phyloP scores from a whole-genome alignment of 768 basidiomycete genomes.

The Naganishia antarctica region DNA sequence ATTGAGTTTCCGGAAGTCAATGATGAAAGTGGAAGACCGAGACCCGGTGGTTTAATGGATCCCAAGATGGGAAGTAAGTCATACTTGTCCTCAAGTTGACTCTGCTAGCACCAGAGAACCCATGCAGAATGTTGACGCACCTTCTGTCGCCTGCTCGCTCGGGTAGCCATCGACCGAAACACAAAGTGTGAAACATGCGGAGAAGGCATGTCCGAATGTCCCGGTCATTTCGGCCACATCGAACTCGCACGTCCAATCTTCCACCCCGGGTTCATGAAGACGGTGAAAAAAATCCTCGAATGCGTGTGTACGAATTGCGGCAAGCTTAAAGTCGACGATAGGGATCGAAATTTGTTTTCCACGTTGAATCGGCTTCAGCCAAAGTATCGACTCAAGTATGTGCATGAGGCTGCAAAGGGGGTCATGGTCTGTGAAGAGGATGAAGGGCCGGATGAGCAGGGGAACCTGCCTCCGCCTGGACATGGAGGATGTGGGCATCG shows the following conservation, averaged over 20 bases:
- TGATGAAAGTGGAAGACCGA: constrained; percentile 88
- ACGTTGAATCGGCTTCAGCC: constrained; percentile 28
- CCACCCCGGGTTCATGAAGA: constrained; percentile 94
- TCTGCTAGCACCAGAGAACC: too few species aligned
- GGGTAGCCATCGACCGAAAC: constrained; percentile 47
- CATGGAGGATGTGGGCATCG: constrained; percentile 95
- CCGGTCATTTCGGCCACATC: constrained; percentile 98
- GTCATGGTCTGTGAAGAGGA: constrained; percentile 76
- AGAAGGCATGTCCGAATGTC: constrained; percentile 99
- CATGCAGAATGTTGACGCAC: too few species aligned
- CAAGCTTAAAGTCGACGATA: constrained; percentile 88
- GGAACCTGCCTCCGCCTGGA: constrained; percentile 57
- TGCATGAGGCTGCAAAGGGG: constrained; percentile 44
- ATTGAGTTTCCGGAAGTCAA: constrained; percentile 98
- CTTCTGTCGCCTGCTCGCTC: too few species aligned
- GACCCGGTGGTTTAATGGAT: constrained; percentile 92
- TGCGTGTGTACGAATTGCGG: constrained; percentile 98
- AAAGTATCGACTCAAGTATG: constrained; percentile 48
- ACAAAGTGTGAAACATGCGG: constrained; percentile 99
- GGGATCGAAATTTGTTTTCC: constrained; percentile 16
- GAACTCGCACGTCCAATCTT: constrained; percentile 96
- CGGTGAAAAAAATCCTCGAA: constrained; percentile 99
- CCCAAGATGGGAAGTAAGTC: constrained; percentile 81
- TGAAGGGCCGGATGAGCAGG: constrained; percentile 66
- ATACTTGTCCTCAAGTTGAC: too few species aligned